Conservation (phyloP, 2,329 filamentous ascomycete species). For the Rugonectria rugulosa region DNA sequence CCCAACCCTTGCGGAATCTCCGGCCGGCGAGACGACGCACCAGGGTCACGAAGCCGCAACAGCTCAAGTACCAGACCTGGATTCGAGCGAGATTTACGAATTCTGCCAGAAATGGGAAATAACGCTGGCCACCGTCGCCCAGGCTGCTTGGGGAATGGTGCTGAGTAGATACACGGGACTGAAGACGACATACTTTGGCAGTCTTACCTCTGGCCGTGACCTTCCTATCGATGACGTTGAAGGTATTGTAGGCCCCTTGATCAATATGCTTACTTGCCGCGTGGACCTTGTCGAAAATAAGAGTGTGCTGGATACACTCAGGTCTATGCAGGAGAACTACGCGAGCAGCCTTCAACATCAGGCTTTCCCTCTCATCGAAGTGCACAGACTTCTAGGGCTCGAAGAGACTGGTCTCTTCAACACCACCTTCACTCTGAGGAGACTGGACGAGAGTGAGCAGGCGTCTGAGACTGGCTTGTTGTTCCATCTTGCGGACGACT, state of each 20-base stretch:
- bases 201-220: slow-evolving; percentile 4
- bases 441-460: too few species aligned
- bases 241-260: slow-evolving; percentile 5
- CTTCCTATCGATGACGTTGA: not conserved
- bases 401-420: not conserved
- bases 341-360: not conserved
- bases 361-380: not conserved
- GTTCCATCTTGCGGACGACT: too few species aligned
- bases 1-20: too few species aligned
- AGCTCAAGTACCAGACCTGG: not conserved
- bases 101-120: not conserved
- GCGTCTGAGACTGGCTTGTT: too few species aligned
- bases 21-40: too few species aligned
- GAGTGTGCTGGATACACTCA: not conserved
- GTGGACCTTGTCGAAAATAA: not conserved
- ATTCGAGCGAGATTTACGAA: not conserved
- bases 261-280: not conserved
- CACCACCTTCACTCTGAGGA: not conserved
- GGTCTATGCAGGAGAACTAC: not conserved
- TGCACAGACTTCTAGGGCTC: not conserved
- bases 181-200: not conserved
- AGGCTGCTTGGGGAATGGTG: slow-evolving; percentile 7
- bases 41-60: too few species aligned
- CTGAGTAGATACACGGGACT: not conserved
- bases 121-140: not conserved